Percentiles rank a stretch among this genome's conserved stretches.
Conservation (phyloP, 441 rosid species). For the Bocquillonia castaneifolia region DNA sequence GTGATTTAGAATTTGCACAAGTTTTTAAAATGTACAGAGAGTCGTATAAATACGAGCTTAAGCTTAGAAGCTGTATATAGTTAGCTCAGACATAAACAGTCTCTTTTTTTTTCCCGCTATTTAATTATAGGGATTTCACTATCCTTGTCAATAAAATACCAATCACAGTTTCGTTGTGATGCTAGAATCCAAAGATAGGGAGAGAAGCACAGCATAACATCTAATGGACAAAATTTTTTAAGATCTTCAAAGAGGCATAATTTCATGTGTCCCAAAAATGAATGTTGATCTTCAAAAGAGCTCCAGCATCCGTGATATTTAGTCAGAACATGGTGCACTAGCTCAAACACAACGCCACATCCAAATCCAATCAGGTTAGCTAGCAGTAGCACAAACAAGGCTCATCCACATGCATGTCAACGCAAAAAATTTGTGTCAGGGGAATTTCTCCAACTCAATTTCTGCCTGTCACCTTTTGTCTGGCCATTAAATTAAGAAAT, state of each 20-base stretch:
- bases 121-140: not conserved
- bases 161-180: not conserved
- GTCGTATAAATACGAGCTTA: not conserved
- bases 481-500: not conserved
- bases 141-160: not conserved
- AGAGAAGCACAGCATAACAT: not conserved
- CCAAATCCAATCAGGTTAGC: not conserved
- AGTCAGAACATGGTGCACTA: not conserved
- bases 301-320: not conserved
- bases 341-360: constrained; percentile 8
- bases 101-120: not conserved
- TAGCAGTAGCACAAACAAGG: not conserved
- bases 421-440: not conserved
- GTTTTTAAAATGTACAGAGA: too few species aligned
- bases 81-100: not conserved
- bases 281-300: not conserved
- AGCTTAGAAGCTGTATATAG: not conserved
- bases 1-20: not conserved
- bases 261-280: not conserved
- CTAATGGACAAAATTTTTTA: constrained; percentile 7
- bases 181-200: not conserved
- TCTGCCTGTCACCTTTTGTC: not conserved
- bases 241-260: not conserved
- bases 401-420: not conserved
- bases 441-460: not conserved